A percentile compares a stretch with the other conserved stretches of the same genome.
Evolutionary conservation across 106 monocot genomes (phyloP).

Genomic region (Triglochin maritima): DNA sequence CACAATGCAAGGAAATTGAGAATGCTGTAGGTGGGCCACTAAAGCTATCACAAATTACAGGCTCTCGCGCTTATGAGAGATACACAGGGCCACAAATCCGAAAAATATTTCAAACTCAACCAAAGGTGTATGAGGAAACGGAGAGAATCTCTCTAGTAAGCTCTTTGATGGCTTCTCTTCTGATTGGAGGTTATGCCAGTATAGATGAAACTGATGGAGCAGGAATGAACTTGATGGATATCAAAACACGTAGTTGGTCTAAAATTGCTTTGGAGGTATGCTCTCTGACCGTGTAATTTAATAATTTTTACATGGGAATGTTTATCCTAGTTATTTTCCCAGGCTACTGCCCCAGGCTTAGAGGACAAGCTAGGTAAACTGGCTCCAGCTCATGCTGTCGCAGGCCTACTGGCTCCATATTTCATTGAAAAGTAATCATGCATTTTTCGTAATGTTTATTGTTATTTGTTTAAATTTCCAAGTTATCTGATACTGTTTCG

Average conservation of each 20-base stretch:
- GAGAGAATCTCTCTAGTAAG: conserved; percentile 98
- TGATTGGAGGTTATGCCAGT: conserved; percentile 63
- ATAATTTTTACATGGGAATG: no score
- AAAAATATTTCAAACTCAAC: conserved; percentile 51
- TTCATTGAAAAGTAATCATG: conserved; percentile 56
- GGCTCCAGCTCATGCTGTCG: conserved; percentile 78
- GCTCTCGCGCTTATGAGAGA: conserved; percentile 82
- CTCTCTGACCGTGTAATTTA: neutral
- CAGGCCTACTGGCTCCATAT: conserved; percentile 71
- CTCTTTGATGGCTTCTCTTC: conserved; percentile 82
- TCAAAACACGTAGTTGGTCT: conserved; percentile 64
- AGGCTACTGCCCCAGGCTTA: conserved; percentile 87
- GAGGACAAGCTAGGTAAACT: conserved; percentile 84
- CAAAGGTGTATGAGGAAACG: conserved; percentile 55
- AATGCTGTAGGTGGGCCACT: conserved; percentile 68
- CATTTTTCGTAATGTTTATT: neutral
- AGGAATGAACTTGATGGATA: conserved; percentile 98
- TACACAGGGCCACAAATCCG: conserved; percentile 86
- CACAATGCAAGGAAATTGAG: conserved; percentile 89
- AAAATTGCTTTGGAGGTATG: conserved; percentile 61
- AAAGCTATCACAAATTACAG: conserved; percentile 73
- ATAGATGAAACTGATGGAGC: conserved; percentile 94
- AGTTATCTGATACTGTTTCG: no score
- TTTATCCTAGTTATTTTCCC: conserved; percentile 7
- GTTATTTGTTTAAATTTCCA: no score